Evolutionary conservation across 768 basidiomycete species (phyloP), one percentile per base, ranked within the genome.

Genomic region (Roridomyces roridus): DNA sequence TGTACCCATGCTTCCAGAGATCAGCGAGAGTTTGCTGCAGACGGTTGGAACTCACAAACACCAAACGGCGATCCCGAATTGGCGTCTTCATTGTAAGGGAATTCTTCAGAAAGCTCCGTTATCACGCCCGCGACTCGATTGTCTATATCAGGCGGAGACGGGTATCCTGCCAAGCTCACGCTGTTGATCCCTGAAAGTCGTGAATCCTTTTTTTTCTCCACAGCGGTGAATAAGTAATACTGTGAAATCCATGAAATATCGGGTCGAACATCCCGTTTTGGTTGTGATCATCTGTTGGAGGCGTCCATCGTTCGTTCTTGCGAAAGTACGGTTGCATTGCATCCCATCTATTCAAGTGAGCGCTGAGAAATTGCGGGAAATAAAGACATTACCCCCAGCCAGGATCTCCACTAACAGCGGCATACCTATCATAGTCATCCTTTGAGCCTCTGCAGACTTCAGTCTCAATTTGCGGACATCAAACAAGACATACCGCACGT

Each of bases 31-130:
- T 11, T 15, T 11, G 4, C 11, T 8, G 37, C 20, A 20, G n/a
- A n/a, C n/a, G n/a, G 26, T 28, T 25, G 20, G 15, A 2, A 55
- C 72, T 46, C 29, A 79, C 80, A 74, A 35, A 80, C 46, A 5
- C 81, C 81, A 7, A 80, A 50, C 0, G 73, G 72, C 10, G 62
- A 67, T 14, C 82, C 81, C 23, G 73, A 71, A 57, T 81, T 80
- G 52, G 69, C 68, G 60, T 82, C 82, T 14, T 66, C 29, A 56
- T 77, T 78, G 57, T 68, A 80, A 3, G 74, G 69, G 54, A 76
- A 81, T 40, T 75, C 72, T 9, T 68, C 63, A 1, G 65, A 54
- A 7, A 78, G 65, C 45, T 80, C 68, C 17, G 67, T 29, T 0
- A 73, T 68, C 0, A 77, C 70, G 44, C 67, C 58, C 10, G 79